phyloP scores from a whole-genome alignment of 306 rosid species.

The Phaseolus lunatus region DNA sequence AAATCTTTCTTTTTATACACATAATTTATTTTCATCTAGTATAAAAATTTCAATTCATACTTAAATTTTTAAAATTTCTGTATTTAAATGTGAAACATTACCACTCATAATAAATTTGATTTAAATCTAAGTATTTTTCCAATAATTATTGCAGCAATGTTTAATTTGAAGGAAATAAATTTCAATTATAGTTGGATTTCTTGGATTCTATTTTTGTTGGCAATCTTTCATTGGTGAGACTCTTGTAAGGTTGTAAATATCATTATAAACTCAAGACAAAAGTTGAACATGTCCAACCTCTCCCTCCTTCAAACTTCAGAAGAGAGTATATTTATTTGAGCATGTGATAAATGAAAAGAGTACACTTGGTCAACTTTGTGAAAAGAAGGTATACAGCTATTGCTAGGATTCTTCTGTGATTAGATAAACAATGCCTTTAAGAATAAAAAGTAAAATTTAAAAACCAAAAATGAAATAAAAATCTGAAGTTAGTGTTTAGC shows the following conservation, averaged over 20 bases:
- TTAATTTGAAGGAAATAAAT: conserved; percentile 31
- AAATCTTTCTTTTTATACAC: no score
- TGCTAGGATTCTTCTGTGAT: no score
- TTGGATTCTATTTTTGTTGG: conserved; percentile 14
- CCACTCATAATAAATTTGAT: no score
- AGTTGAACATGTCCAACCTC: not conserved
- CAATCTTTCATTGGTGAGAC: conserved; percentile 13
- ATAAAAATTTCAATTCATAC: no score
- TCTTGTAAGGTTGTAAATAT: not conserved
- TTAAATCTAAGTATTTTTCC: no score
- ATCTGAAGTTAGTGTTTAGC: not conserved
- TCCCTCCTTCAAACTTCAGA: not conserved
- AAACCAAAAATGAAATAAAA: not conserved
- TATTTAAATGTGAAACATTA: no score
- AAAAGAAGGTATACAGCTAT: not conserved
- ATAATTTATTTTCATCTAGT: no score
- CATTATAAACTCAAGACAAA: not conserved
- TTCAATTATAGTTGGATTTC: conserved; percentile 21
- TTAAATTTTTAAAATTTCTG: no score
- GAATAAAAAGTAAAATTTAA: no score
- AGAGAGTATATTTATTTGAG: not conserved
- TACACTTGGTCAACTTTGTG: not conserved
- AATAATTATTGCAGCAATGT: no score
- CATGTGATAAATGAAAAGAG: conserved; percentile 1
- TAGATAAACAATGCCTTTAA: not conserved